Percentiles rank a stretch among this genome's conserved stretches.
Conservation (phyloP, 2,329 filamentous ascomycete species). For the Tolypocladium inflatum region DNA sequence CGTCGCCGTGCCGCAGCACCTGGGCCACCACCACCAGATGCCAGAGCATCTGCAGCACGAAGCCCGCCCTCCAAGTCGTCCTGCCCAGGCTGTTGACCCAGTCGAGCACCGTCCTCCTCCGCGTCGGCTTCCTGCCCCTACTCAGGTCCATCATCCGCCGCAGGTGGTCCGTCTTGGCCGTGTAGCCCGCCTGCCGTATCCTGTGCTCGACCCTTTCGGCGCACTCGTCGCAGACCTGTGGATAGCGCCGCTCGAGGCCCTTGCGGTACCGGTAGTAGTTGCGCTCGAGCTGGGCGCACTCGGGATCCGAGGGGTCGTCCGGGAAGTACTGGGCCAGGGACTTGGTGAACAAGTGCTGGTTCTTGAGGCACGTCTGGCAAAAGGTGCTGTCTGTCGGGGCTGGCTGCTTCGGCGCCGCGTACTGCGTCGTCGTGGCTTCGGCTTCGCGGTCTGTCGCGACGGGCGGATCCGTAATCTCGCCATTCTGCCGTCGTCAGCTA, state of each 20-base stretch:
- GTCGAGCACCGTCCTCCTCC: conserved; percentile 29
- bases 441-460: conserved; percentile 39
- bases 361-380: conserved; percentile 76
- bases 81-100: conserved; percentile 30
- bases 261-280: conserved; percentile 61
- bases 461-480: conserved; percentile 83
- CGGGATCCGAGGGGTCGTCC: conserved; percentile 52
- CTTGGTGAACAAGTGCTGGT: conserved; percentile 73
- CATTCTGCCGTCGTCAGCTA: conserved; percentile 45
- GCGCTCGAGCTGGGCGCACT: conserved; percentile 59
- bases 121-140: conserved; percentile 23
- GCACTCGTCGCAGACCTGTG: conserved; percentile 78
- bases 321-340: conserved; percentile 73
- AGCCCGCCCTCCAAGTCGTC: conserved; percentile 38
- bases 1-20: conserved; percentile 15
- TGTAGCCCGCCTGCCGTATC: conserved; percentile 65
- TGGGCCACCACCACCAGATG: conserved; percentile 27
- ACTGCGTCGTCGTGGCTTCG: conserved; percentile 33
- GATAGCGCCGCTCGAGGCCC: conserved; percentile 72
- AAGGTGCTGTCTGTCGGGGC: conserved; percentile 33
- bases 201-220: conserved; percentile 62
- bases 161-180: conserved; percentile 73
- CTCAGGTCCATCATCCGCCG: conserved; percentile 64
- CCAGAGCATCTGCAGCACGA: conserved; percentile 39
- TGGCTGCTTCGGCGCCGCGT: conserved; percentile 31